Percentiles rank a stretch among this genome's conserved stretches.
Evolutionary conservation across 192 early-diverging fungal species (phyloP).

Genomic region (Gonapodya sp.): DNA sequence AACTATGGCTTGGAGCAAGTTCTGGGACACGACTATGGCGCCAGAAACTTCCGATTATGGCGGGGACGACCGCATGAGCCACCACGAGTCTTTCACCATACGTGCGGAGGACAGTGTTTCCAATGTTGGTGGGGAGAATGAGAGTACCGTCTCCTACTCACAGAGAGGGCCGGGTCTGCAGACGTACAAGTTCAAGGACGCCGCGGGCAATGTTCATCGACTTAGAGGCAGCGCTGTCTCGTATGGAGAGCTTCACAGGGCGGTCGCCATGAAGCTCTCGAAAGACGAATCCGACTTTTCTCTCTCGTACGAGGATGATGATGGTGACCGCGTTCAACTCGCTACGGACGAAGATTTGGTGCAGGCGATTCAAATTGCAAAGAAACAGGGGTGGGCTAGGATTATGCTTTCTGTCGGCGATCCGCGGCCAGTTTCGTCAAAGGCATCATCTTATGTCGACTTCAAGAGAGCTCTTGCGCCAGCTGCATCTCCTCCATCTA

Average conservation of each 20-base stretch:
- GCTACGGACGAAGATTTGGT: conserved; percentile 65
- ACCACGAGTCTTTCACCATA: conserved; percentile 8
- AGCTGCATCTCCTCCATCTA: not conserved
- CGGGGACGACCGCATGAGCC: not conserved
- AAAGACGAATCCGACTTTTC: conserved; percentile 1
- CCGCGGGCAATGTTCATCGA: conserved; percentile 62
- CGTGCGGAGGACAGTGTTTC: conserved; percentile 3
- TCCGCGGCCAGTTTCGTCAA: conserved; percentile 4
- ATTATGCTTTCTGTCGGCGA: conserved; percentile 58
- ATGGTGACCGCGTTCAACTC: conserved; percentile 76
- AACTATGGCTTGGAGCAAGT: conserved; percentile 54
- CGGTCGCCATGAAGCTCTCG: not conserved
- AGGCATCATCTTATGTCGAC: not conserved
- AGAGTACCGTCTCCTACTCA: conserved; percentile 28
- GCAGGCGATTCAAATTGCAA: conserved; percentile 75
- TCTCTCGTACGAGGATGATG: conserved; percentile 84
- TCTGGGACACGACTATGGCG: conserved; percentile 59
- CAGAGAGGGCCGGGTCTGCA: conserved; percentile 31
- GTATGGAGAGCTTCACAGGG: not conserved
- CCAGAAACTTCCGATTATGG: conserved; percentile 31
- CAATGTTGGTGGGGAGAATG: conserved; percentile 40
- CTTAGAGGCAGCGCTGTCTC: conserved; percentile 46
- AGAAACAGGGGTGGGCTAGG: conserved; percentile 61
- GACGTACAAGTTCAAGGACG: conserved; percentile 60
- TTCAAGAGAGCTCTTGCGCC: not conserved